These are phyloP conservation scores for Cryoendolithus antarcticus DNA, from an alignment of 2,329 filamentous ascomycete genomes.

Conservation along the genomic window DNA sequence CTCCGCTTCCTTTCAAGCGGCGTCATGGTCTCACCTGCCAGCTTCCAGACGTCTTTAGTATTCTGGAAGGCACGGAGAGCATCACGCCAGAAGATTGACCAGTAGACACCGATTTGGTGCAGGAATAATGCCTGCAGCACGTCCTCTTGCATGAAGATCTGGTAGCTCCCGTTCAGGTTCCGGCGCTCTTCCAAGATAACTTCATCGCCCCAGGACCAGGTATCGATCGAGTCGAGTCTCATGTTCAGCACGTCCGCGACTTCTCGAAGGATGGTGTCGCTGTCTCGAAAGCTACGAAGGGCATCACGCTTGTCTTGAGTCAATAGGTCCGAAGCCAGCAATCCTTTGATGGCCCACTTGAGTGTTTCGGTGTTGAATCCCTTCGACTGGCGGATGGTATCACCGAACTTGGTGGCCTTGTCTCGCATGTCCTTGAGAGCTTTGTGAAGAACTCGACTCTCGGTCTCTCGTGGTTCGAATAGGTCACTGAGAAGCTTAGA, in stretches of 20 bases:
- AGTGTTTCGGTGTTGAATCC: slow-evolving; percentile 32
- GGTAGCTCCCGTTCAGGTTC: slow-evolving; percentile 45
- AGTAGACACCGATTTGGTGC: slow-evolving; percentile 42
- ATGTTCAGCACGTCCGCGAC: slow-evolving; percentile 47
- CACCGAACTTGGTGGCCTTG: slow-evolving; percentile 14
- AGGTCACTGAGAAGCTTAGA: slow-evolving; percentile 38
- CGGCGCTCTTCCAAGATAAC: slow-evolving; percentile 39
- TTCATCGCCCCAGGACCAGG: slow-evolving; percentile 39
- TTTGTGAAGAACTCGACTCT: slow-evolving; percentile 1
- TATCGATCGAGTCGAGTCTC: slow-evolving; percentile 37
- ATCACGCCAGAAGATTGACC: slow-evolving; percentile 36
- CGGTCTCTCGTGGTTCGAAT: slow-evolving; percentile 25
- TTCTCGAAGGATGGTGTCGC: slow-evolving; percentile 38
- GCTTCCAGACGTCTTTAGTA: slow-evolving; percentile 29
- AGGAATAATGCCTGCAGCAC: slow-evolving; percentile 43
- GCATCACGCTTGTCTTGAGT: slow-evolving; percentile 39
- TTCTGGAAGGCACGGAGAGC: slow-evolving; percentile 26
- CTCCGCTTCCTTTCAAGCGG: slow-evolving; percentile 31
- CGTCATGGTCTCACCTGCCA: slow-evolving; percentile 20
- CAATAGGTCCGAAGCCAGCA: slow-evolving; percentile 40
- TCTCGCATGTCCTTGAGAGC: slow-evolving; percentile 22
- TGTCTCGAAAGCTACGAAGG: slow-evolving; percentile 39
- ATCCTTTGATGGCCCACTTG: slow-evolving; percentile 34
- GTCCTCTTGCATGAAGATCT: slow-evolving; percentile 48
- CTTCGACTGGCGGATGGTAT: slow-evolving; percentile 14